These are phyloP conservation scores for Diversispora epigaea DNA, from an alignment of 192 early-diverging fungal genomes.

Conservation along the genomic window DNA sequence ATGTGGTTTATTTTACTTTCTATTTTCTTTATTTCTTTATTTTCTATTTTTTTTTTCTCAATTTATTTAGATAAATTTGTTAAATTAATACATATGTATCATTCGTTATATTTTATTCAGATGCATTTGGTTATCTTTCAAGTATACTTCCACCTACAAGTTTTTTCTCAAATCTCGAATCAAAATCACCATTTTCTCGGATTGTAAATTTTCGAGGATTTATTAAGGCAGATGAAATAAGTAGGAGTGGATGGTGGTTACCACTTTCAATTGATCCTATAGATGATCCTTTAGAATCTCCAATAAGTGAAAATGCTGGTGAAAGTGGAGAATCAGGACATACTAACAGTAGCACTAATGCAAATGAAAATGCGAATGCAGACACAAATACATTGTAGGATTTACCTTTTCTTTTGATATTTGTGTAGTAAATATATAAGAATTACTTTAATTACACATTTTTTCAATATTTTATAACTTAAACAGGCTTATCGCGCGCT, in stretches of 20 bases:
- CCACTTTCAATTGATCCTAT: constrained; percentile 26
- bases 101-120: constrained; percentile 17
- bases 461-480: neutral
- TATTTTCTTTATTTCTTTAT: neutral
- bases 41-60: neutral
- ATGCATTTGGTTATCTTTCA: constrained; percentile 32
- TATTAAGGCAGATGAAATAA: constrained; percentile 19
- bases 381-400: no score
- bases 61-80: neutral
- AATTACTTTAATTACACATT: neutral
- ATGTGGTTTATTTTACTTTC: no score
- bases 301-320: neutral
- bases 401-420: neutral
- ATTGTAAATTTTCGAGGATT: constrained; percentile 19
- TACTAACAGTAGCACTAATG: neutral
- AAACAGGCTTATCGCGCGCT: neutral
- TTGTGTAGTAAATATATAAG: neutral
- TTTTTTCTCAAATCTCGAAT: constrained; percentile 21
- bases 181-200: neutral
- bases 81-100: neutral
- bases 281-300: constrained; percentile 10
- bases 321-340: constrained; percentile 3
- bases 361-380: neutral
- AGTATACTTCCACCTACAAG: constrained; percentile 13
- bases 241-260: constrained; percentile 30